Evolutionary conservation across 129 eudicot species (phyloP).

Genomic region (Apium graveolens): DNA sequence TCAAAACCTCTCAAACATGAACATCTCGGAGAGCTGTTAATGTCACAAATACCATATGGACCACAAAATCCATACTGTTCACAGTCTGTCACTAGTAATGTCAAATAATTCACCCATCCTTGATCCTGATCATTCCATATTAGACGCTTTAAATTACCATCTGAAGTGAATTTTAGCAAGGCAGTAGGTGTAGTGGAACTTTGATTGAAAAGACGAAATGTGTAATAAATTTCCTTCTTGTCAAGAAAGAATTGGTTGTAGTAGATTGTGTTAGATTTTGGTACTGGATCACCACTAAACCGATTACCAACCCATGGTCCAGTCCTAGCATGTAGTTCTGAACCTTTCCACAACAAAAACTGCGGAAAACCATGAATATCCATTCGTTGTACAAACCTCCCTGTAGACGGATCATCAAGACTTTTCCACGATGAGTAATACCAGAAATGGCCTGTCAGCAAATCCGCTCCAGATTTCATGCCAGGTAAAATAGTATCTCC

Average conservation of each 20-base stretch:
- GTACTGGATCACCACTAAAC: background rate
- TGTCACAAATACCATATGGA: background rate
- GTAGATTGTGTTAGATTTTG: background rate
- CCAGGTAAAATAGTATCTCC: no score
- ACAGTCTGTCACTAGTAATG: background rate
- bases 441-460: no score
- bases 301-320: conserved; percentile 1
- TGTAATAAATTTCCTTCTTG: background rate
- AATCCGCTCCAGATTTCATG: no score
- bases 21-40: background rate
- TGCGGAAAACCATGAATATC: background rate
- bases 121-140: background rate
- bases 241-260: background rate
- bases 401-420: background rate
- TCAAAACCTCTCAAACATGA: background rate
- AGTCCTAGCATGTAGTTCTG: background rate
- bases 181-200: background rate
- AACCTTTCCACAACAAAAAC: background rate
- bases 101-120: background rate
- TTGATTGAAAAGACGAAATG: background rate
- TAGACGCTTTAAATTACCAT: background rate
- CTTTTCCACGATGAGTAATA: background rate
- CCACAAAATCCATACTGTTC: background rate
- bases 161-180: background rate
- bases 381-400: background rate